Base-by-base conservation (phyloP, 2,329 filamentous ascomycete species). In the Neofusicoccum ribis region DNA sequence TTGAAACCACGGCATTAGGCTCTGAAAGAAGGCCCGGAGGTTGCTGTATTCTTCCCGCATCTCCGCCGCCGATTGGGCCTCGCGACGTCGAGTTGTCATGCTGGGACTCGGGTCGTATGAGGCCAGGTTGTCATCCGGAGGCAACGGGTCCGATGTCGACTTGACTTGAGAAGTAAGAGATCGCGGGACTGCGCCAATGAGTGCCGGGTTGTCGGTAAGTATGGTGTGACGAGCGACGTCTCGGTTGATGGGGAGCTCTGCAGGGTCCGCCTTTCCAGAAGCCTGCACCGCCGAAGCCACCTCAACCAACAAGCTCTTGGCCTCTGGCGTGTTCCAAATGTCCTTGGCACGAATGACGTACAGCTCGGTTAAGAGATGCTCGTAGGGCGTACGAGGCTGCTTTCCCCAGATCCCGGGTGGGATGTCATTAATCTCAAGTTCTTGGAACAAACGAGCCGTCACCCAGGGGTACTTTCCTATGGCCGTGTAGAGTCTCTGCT, bases 351-450 rank as follows among this genome's bases (percentile, higher is more conserved):
- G 87, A 65, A 87, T 83, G 34, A 92, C 84, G 73, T 97, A 97
- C 2, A 96, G 83, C 71, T 90, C 87, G 4, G 88, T 87, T 71
- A 92, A 86, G 43, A 97, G 85, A 64, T 86, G 83, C 69, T 92
- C 86, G 51, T 88, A 83, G 12, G 85, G 82, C 36, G 87, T 85
- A 0, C 88, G 84, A 5, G 91, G 86, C 71, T 87, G 84, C 67
- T 89, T 85, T 60, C 91, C 93, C 94, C 95, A 98, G 37, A 98
- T 86, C 0, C 88, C 86, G 39, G 89, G 89, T 1, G 95, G 93
- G 7, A 91, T 82, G 6, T 85, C 84, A 14, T 92, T 89, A 36
- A 97, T 83, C 68, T 90, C 88, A 31, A 98, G 82, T 54, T 92
- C 90, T 70, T 91, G 89, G 74, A 94, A 95, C 3, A 99, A 81